Percentiles rank a stretch among this genome's conserved stretches.
phyloP scores from a whole-genome alignment of 2,329 filamentous ascomycete species.

The Lasiodiplodia sp. region DNA sequence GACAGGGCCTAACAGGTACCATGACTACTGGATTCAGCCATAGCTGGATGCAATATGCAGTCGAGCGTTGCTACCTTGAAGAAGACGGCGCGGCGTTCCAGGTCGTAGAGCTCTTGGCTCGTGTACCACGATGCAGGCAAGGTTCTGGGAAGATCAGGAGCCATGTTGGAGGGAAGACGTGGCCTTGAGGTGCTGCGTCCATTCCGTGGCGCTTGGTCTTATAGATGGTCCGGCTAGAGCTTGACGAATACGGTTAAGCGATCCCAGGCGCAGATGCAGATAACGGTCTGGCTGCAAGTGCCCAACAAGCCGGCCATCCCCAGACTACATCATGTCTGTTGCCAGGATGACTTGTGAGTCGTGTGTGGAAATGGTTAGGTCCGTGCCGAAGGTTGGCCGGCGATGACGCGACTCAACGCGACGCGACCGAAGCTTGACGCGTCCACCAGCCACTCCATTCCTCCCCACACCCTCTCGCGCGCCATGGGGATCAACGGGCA shows the following conservation, averaged over 20 bases:
- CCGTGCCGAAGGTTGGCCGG: not conserved
- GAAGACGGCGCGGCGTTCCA: conserved; percentile 56
- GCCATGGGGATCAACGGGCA: conserved; percentile 32
- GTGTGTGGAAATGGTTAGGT: not conserved
- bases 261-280: not conserved
- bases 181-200: not conserved
- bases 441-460: not conserved
- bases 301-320: not conserved
- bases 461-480: not conserved
- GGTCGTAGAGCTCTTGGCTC: conserved; percentile 52
- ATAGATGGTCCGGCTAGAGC: not conserved
- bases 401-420: not conserved
- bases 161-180: not conserved
- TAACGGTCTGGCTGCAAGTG: not conserved
- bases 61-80: conserved; percentile 36
- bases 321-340: not conserved
- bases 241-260: not conserved
- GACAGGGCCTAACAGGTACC: conserved; percentile 62
- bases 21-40: conserved; percentile 48
- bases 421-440: not conserved
- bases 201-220: not conserved
- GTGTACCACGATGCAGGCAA: conserved; percentile 56
- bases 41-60: not conserved
- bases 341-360: not conserved
- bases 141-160: conserved; percentile 32